Evolutionary conservation across 257 asterid species (phyloP), one percentile per base, ranked within the genome.

Genomic region (Rauvolfia tetraphylla): DNA sequence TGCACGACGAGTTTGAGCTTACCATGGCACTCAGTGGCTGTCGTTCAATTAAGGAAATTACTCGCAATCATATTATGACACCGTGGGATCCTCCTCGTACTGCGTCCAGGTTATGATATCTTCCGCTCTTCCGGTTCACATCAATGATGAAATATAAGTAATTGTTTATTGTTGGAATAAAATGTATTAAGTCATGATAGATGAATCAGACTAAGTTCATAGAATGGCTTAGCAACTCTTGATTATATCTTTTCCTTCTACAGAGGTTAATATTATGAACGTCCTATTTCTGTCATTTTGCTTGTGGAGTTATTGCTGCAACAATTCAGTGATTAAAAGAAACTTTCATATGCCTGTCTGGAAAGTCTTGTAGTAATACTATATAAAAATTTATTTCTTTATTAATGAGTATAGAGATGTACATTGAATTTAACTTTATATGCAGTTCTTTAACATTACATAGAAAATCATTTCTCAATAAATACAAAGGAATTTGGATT

Each of bases 21-120:
- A 88, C 96, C 2, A 92, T 90, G 97, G 97, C 96, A 1, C 75
- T 92, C 86, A 87, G 92, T 81, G 97, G 96, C 4, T 92, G 97
- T 76, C 89, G 92, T 5, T 86, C 91, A 29, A 75, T 90, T 71
- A 78, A 87, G 71, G 97, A 92, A 62, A 92, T 92, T 31, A 89
- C 90, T 0, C 96, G 96, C 11, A 83, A 84, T 63, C 96, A 88
- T 58, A 75, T 92, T 39, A 58, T 27, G 12, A 46, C 92, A 17
- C 87, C 89, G 0, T 88, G 92, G 90, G 96, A 88, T 39, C 27
- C 82, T 20, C 87, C 90, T 29, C 86, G 79, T 68, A 74, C 80
- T 61, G 71, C 85, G 14, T 83, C 89, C 36, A 85, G 92, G 77
- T 76, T 89, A 80, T 91, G 75, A 81, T 56, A 11, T 54, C 39